Conservation (phyloP, 2,329 filamentous ascomycete genomes). For the Plenodomus tracheiphilus region DNA sequence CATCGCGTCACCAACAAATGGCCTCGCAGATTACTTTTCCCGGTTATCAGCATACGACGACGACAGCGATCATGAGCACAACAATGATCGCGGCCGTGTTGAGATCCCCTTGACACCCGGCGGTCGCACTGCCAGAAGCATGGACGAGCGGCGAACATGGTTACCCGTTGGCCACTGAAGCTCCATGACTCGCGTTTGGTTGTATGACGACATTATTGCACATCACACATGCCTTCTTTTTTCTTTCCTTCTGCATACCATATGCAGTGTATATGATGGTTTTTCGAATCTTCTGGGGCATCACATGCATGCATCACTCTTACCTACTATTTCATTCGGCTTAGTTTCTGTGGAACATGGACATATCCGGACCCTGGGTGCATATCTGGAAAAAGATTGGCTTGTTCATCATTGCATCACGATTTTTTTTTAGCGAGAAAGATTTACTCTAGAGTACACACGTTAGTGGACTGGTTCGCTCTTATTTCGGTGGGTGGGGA, state of each 20-base stretch:
- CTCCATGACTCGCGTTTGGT: slow-evolving; percentile 10
- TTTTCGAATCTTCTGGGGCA: background rate
- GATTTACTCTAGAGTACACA: background rate
- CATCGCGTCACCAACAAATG: slow-evolving; percentile 72
- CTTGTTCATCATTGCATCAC: background rate
- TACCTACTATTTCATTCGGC: too few species aligned
- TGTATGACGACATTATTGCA: slow-evolving; percentile 32
- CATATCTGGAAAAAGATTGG: background rate
- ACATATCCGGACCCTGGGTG: background rate
- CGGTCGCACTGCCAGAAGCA: slow-evolving; percentile 63
- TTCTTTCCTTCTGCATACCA: background rate
- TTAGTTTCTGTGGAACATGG: background rate
- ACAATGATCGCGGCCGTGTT: slow-evolving; percentile 46
- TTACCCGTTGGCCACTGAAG: slow-evolving; percentile 47
- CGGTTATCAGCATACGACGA: slow-evolving; percentile 71
- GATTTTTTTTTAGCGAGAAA: background rate
- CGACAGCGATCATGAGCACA: slow-evolving; percentile 57
- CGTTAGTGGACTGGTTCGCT: background rate
- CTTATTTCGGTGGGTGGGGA: background rate
- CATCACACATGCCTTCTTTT: slow-evolving; percentile 4
- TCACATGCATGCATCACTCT: background rate
- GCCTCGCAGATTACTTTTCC: slow-evolving; percentile 83
- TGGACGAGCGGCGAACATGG: slow-evolving; percentile 65
- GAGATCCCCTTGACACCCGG: slow-evolving; percentile 67
- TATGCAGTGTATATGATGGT: background rate